Evolutionary conservation across 2,329 filamentous ascomycete genomes (phyloP).

Genomic region (Cladorrhinum sp.): DNA sequence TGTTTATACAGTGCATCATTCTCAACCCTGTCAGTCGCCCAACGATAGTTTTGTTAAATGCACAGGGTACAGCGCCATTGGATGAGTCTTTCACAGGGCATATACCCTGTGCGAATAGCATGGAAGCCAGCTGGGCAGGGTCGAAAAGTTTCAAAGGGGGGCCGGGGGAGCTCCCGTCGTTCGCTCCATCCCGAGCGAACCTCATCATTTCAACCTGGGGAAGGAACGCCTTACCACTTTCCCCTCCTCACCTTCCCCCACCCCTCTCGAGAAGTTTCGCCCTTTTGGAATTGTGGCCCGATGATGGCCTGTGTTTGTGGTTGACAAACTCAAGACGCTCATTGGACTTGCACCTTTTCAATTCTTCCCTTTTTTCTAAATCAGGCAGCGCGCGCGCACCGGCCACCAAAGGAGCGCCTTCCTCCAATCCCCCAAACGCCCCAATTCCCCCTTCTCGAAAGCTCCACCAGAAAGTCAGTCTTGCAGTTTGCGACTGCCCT

Average conservation of each 20-base stretch:
- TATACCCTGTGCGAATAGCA: background rate
- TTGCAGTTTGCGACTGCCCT: constrained; percentile 4
- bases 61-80: background rate
- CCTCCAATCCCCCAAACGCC: background rate
- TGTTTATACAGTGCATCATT: background rate
- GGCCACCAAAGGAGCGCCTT: background rate
- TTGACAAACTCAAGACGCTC: constrained; percentile 32
- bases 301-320: constrained; percentile 29
- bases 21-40: background rate
- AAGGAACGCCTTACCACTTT: background rate
- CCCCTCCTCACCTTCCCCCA: constrained; percentile 8
- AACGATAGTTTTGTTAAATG: background rate
- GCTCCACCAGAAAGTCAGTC: constrained; percentile 7
- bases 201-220: constrained; percentile 4
- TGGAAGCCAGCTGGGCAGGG: too few relatives aligned
- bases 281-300: constrained; percentile 21
- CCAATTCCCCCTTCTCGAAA: background rate
- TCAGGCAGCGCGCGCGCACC: background rate
- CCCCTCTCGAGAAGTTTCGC: constrained; percentile 11
- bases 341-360: constrained; percentile 19
- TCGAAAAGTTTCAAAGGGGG: background rate
- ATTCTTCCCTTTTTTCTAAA: constrained; percentile 14
- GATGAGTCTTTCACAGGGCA: background rate
- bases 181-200: constrained; percentile 8
- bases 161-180: background rate